A percentile compares a stretch with the other conserved stretches of the same genome.
phyloP scores from a whole-genome alignment of 345 rosid genomes.

The Euphorbia peplus region DNA sequence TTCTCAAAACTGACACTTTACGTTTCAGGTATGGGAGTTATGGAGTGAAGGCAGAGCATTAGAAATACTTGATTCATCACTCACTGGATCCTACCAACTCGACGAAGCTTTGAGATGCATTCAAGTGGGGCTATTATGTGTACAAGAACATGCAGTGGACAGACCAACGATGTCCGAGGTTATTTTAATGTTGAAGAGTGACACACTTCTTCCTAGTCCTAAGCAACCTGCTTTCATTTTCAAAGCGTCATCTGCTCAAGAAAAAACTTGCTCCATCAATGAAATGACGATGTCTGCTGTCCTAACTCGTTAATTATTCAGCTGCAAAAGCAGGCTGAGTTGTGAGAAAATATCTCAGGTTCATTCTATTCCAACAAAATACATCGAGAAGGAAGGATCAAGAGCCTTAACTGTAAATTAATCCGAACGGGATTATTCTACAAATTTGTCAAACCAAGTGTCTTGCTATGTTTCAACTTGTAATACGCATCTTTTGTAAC shows the following conservation, averaged over 20 bases:
- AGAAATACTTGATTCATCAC: conserved; percentile 11
- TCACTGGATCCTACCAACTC: background rate
- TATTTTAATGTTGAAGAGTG: conserved; percentile 9
- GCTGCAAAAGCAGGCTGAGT: too few species aligned
- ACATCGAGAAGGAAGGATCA: too few species aligned
- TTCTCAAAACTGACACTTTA: background rate
- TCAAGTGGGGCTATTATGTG: conserved; percentile 12
- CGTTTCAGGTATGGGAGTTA: conserved; percentile 19
- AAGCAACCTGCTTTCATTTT: conserved; percentile 11
- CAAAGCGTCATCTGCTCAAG: background rate
- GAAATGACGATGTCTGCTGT: background rate
- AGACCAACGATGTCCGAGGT: conserved; percentile 12
- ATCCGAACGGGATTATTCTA: too few species aligned
- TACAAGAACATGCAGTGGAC: conserved; percentile 8
- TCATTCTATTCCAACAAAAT: too few species aligned
- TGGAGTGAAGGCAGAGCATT: conserved; percentile 16
- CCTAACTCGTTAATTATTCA: background rate
- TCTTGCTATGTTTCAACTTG: too few species aligned
- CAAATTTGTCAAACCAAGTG: too few species aligned
- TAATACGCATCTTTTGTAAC: too few species aligned
- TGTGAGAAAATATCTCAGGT: too few species aligned
- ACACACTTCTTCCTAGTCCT: background rate
- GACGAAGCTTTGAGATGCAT: conserved; percentile 3
- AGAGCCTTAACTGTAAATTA: too few species aligned
- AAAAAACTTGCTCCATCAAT: background rate